phyloP scores from a whole-genome alignment of 371 early-diverging fungal species.

The Mortierella polycephala region DNA sequence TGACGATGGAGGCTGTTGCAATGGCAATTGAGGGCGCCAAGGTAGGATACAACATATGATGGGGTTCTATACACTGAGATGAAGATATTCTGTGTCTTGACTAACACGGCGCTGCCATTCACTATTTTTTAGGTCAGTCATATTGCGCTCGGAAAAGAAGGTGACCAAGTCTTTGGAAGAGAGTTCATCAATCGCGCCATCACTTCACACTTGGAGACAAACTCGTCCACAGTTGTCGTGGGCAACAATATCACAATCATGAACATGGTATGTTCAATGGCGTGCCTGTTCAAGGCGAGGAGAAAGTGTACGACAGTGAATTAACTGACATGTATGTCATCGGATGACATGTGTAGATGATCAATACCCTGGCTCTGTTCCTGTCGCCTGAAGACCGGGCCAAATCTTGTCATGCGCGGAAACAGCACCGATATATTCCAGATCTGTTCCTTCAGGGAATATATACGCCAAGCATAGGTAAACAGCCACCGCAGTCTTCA shows the following conservation, averaged over 20 bases:
- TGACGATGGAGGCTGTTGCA: conserved; percentile 70
- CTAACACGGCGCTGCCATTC: not conserved
- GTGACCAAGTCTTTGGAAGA: conserved; percentile 63
- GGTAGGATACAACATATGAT: conserved; percentile 34
- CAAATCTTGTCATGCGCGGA: conserved; percentile 69
- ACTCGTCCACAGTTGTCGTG: conserved; percentile 62
- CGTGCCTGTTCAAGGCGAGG: not conserved
- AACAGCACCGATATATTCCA: conserved; percentile 66
- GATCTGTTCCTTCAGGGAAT: conserved; percentile 68
- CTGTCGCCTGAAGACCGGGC: conserved; percentile 63
- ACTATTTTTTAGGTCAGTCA: conserved; percentile 57
- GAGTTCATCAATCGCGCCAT: conserved; percentile 67
- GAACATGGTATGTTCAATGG: conserved; percentile 60
- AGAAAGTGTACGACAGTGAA: not conserved
- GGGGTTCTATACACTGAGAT: not conserved
- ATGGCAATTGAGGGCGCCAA: conserved; percentile 66
- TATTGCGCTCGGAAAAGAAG: conserved; percentile 63
- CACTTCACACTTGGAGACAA: conserved; percentile 68
- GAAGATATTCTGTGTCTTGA: not conserved
- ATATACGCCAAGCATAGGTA: conserved; percentile 47
- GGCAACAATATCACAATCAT: conserved; percentile 68
- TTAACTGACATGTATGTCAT: not conserved
- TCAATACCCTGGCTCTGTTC: conserved; percentile 67
- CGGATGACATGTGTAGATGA: conserved; percentile 52
- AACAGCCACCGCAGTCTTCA: conserved; percentile 15